Conservation (phyloP, 108 stramenopile species). For the Epithemia pelagica region DNA sequence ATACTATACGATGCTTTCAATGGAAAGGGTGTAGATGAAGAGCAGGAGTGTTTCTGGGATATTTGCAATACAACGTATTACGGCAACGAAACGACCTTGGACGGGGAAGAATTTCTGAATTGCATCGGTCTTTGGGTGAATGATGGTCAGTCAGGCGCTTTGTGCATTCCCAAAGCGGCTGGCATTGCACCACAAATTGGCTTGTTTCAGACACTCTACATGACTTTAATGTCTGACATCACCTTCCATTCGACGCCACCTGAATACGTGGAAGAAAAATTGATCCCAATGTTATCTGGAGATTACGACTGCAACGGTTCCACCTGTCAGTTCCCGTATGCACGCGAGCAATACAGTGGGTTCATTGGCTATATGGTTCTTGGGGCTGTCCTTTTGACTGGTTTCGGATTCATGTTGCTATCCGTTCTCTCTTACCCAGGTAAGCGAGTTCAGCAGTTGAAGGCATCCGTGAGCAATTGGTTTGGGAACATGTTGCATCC, state of each 20-base stretch:
- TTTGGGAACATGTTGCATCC: neutral
- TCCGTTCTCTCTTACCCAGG: constrained; percentile 27
- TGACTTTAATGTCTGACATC: constrained; percentile 24
- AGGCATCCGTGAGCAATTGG: neutral
- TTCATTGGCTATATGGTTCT: constrained; percentile 35
- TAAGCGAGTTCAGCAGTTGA: constrained; percentile 11
- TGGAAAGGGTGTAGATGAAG: neutral
- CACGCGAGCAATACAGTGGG: constrained; percentile 13
- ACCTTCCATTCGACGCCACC: constrained; percentile 39
- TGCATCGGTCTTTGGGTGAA: constrained; percentile 30
- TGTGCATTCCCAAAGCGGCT: constrained; percentile 22
- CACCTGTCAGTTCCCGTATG: constrained; percentile 30
- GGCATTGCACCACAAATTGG: constrained; percentile 45
- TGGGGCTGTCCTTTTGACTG: constrained; percentile 27
- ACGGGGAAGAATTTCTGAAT: constrained; percentile 18
- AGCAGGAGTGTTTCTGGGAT: neutral
- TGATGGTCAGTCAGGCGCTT: neutral
- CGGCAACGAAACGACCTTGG: neutral
- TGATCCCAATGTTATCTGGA: constrained; percentile 19
- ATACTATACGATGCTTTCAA: constrained; percentile 11
- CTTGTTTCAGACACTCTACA: constrained; percentile 30
- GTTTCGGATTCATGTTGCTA: constrained; percentile 28
- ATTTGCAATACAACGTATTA: constrained; percentile 15
- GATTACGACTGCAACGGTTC: constrained; percentile 27
- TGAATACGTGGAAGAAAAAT: constrained; percentile 25